Base-by-base conservation (phyloP, 202 grass and related monocot species). In the Brachypodium distachyon region DNA sequence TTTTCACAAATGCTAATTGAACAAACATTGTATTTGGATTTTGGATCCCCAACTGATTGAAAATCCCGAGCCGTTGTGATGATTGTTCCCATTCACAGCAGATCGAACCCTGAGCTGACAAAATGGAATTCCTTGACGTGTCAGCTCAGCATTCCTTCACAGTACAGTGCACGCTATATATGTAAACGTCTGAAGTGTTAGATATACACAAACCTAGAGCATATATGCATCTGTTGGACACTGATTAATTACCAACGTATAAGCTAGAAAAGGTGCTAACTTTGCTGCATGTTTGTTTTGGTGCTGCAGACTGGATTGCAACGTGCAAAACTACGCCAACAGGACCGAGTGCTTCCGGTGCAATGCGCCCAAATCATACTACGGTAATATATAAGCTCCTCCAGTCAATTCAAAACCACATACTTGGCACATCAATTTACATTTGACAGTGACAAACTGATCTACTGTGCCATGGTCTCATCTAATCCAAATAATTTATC, bases 311-410 rank as follows among this genome's bases (percentile, higher is more conserved):
- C 21, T 67, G 58, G 93, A 77, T 21, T 96, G 93, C 79, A 88
- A 88, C 33, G 90, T 86, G 83, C 93, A 96, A 73, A 96, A 96
- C 49, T 96, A 90, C 29, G 93, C 93, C 40, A 96, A 82, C 79
- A 73, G 93, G 82, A 96, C 87, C 0, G 93, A 96, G 64, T 96
- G 93, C 81, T 92, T 82, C 84, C 65, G 65, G 22, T 69, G 65
- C 65, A 69, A 48, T 69, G 17, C 80, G 67, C 93, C 93, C 22
- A 90, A 85, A 89, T 71, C 84, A 82, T 82, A 86, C 71, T 82
- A 92, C 34, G 89, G 89, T 90, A 79, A 17, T 27, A n/a, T n/a
- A n/a, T n/a, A 9, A 39, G 38, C 57, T 79, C 46, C 7, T 16
- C 14, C 0, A 65, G 23, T 19, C 44, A 58, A 31, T 58, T 70